A percentile compares a stretch with the other conserved stretches of the same genome.
These are phyloP conservation scores for Cucumis hystrix DNA, from an alignment of 306 rosid species.

Conservation along the genomic window DNA sequence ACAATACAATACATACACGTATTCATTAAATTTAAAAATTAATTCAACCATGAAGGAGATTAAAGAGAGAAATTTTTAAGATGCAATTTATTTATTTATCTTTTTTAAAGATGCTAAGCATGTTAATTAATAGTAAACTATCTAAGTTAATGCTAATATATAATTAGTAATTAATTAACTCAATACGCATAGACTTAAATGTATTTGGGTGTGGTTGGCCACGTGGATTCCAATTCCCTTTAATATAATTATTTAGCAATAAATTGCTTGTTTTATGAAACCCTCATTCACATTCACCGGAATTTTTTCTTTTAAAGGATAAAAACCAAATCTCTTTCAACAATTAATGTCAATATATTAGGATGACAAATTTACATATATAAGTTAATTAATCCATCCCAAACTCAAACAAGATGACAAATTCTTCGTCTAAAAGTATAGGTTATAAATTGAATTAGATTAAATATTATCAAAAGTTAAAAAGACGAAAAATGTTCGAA, in stretches of 20 bases:
- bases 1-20: too few species aligned
- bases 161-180: background rate
- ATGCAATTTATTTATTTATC: background rate
- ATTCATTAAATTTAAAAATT: too few species aligned
- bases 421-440: too few species aligned
- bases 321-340: background rate
- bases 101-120: background rate
- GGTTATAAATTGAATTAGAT: too few species aligned
- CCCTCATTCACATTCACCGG: background rate
- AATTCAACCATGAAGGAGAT: background rate
- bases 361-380: background rate
- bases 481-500: too few species aligned
- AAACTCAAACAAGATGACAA: too few species aligned
- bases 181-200: background rate
- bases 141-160: background rate
- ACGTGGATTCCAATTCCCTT: background rate
- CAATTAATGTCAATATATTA: background rate
- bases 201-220: background rate
- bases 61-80: background rate
- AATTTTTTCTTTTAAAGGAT: background rate
- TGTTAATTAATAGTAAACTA: background rate
- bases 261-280: background rate
- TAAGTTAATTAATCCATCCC: background rate
- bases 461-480: too few species aligned
- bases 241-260: background rate